These are phyloP conservation scores for Loxodes magnus DNA, from an alignment of 73 alveolate species.

Conservation along the genomic window DNA sequence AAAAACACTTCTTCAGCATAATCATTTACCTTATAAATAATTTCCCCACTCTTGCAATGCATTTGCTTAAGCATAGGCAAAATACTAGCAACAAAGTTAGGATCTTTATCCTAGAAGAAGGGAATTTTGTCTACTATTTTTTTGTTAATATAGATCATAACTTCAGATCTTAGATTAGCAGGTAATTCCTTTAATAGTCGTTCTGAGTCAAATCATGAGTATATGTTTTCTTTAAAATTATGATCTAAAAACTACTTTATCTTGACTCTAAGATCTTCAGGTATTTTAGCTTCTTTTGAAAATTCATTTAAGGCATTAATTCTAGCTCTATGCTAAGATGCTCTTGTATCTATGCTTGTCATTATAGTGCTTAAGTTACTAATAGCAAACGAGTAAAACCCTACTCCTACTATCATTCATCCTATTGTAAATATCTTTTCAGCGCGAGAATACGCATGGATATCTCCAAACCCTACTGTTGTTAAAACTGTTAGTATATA, in stretches of 20 bases:
- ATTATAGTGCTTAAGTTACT: conserved; percentile 37
- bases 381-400: conserved; percentile 47
- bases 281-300: conserved; percentile 28
- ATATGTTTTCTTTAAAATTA: background rate
- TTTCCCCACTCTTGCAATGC: conserved; percentile 20
- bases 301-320: conserved; percentile 32
- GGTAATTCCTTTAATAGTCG: conserved; percentile 36
- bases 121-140: conserved; percentile 29
- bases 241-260: conserved; percentile 15
- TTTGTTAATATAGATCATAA: conserved; percentile 36
- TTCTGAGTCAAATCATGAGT: conserved; percentile 7
- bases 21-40: conserved; percentile 35
- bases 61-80: conserved; percentile 32
- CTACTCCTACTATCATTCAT: conserved; percentile 54
- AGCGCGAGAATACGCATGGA: conserved; percentile 18
- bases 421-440: conserved; percentile 31
- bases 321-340: conserved; percentile 19
- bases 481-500: conserved; percentile 43
- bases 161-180: conserved; percentile 37
- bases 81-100: conserved; percentile 30
- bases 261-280: conserved; percentile 9
- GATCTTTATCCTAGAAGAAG: conserved; percentile 32
- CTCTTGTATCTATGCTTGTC: conserved; percentile 23
- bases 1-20: conserved; percentile 48
- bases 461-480: conserved; percentile 60